Evolutionary conservation across 169 alveolate species (phyloP).

Genomic region (Plasmodium vinckei): DNA sequence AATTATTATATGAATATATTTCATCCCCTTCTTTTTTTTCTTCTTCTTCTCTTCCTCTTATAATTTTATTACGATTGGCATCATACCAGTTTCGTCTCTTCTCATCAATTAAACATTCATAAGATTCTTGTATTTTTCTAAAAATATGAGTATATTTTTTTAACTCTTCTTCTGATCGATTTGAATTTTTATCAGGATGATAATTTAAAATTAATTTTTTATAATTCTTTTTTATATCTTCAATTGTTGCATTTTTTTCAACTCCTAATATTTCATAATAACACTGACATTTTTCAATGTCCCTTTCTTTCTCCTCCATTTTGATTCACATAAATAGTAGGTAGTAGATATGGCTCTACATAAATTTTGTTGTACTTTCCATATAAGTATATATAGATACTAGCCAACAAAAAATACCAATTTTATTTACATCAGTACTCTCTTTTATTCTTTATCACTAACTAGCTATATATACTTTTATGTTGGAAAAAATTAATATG

Average conservation of each 20-base stretch:
- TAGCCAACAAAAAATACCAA: too few relatives aligned
- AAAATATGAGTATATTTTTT: conserved; percentile 85
- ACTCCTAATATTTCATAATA: conserved; percentile 77
- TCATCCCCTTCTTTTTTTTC: background rate
- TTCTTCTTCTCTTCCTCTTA: conserved; percentile 74
- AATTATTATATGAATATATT: conserved; percentile 4
- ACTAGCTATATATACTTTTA: too few relatives aligned
- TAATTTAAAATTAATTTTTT: conserved; percentile 85
- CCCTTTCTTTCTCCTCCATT: background rate
- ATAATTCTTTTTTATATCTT: conserved; percentile 90
- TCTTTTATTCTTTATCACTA: too few relatives aligned
- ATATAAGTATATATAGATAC: too few relatives aligned
- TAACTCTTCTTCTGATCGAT: conserved; percentile 47
- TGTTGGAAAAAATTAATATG: too few relatives aligned
- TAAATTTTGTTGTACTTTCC: too few relatives aligned
- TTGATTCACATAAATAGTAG: background rate
- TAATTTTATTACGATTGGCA: conserved; percentile 79
- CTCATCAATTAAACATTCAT: conserved; percentile 89
- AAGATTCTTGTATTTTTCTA: conserved; percentile 88
- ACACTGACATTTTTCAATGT: conserved; percentile 75
- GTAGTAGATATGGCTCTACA: too few relatives aligned
- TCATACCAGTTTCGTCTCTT: conserved; percentile 89
- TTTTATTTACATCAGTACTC: too few relatives aligned
- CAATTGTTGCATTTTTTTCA: conserved; percentile 74
- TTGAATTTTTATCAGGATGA: conserved; percentile 92